Evolutionary conservation across 2,329 filamentous ascomycete genomes (phyloP).

Genomic region (Fusarium marasasianum): DNA sequence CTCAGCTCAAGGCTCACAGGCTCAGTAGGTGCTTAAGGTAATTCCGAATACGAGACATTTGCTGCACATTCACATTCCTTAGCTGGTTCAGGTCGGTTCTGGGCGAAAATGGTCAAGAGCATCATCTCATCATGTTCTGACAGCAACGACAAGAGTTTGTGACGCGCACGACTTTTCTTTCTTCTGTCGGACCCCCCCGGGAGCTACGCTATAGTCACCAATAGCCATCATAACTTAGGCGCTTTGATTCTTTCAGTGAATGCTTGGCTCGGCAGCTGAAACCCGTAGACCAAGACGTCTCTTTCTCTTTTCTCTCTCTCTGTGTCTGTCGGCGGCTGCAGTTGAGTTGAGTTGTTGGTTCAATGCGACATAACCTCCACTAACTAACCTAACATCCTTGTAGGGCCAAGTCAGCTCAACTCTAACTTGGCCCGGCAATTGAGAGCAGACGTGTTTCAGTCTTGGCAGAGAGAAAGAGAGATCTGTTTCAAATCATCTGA

Average conservation of each 20-base stretch:
- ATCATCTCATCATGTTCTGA: constrained; percentile 21
- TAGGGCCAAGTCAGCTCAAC: background rate
- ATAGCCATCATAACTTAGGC: background rate
- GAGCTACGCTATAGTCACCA: background rate
- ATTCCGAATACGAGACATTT: constrained; percentile 12
- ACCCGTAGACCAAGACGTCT: constrained; percentile 5
- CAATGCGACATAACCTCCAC: background rate
- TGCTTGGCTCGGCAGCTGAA: constrained; percentile 31
- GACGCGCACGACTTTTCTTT: constrained; percentile 28
- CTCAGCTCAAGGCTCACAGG: background rate
- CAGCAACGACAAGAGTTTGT: background rate
- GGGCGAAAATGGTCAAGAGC: background rate
- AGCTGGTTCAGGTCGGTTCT: background rate
- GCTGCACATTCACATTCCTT: constrained; percentile 7
- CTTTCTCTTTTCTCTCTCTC: background rate
- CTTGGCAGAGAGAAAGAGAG: background rate
- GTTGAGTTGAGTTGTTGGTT: background rate
- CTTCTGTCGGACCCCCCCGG: background rate
- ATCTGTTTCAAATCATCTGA: background rate
- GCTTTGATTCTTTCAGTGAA: background rate
- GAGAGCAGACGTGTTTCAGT: constrained; percentile 15
- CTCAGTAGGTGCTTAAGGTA: background rate
- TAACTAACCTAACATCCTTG: background rate
- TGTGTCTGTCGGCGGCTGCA: background rate
- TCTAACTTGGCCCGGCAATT: background rate